Percentiles rank a stretch among this genome's conserved stretches.
Evolutionary conservation across 2,329 filamentous ascomycete genomes (phyloP).

Genomic region (Hymenoscyphus repandus): DNA sequence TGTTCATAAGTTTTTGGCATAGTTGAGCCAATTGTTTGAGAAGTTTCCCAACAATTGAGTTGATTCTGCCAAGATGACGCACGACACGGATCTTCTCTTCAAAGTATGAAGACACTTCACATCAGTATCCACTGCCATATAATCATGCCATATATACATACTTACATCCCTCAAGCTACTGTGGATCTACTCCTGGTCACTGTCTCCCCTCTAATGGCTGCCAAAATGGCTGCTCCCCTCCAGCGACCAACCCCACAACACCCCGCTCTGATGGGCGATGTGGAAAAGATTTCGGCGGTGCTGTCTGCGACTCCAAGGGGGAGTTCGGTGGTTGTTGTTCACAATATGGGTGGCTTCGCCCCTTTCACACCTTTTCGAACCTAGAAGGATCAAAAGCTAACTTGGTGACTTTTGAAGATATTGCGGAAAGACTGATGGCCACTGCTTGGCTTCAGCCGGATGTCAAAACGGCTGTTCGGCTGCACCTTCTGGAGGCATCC

Average conservation of each 20-base stretch:
- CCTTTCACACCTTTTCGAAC: background rate
- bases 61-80: too few species aligned
- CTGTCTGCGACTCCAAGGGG: conserved; percentile 11
- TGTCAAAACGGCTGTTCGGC: conserved; percentile 28
- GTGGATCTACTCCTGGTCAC: conserved; percentile 22
- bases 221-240: conserved; percentile 24
- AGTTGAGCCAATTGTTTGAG: too few species aligned
- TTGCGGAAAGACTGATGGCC: conserved; percentile 17
- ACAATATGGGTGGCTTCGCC: conserved; percentile 13
- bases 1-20: too few species aligned
- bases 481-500: conserved; percentile 6
- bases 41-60: too few species aligned
- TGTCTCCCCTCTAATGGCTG: conserved; percentile 26
- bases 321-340: conserved; percentile 14
- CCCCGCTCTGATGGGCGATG: conserved; percentile 15
- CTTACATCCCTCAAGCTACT: conserved; percentile 18
- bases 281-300: conserved; percentile 12
- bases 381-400: background rate
- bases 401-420: conserved; percentile 20
- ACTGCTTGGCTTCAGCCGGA: conserved; percentile 24
- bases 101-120: too few species aligned
- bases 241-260: conserved; percentile 2
- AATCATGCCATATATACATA: conserved; percentile 2
- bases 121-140: background rate
- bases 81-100: too few species aligned